Conservation (phyloP, 768 basidiomycete genomes). For the Porpolomopsis calyptriformis region DNA sequence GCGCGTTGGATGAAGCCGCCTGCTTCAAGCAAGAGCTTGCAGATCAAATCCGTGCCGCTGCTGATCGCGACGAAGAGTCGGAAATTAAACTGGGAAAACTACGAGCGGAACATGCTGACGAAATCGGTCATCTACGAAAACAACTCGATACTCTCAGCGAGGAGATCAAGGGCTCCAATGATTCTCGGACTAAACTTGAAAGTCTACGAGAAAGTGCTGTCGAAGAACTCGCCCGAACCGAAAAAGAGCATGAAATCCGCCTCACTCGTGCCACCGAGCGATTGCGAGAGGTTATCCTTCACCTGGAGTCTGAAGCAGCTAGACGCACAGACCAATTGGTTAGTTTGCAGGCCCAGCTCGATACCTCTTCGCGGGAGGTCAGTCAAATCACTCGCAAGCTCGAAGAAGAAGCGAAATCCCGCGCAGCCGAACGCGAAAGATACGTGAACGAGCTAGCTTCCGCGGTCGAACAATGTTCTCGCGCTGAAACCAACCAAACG, state of each 20-base stretch:
- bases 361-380: conserved; percentile 28
- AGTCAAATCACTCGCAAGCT: conserved; percentile 29
- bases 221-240: conserved; percentile 16
- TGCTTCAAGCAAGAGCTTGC: conserved; percentile 23
- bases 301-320: conserved; percentile 6
- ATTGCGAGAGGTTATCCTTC: conserved; percentile 16
- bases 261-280: conserved; percentile 21
- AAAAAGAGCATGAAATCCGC: conserved; percentile 21
- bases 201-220: conserved; percentile 10
- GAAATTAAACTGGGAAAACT: conserved; percentile 12
- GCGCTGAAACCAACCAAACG: conserved; percentile 24
- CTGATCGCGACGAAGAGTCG: conserved; percentile 11
- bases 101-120: conserved; percentile 13
- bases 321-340: background rate
- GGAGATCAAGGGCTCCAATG: background rate
- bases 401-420: conserved; percentile 27
- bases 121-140: conserved; percentile 14
- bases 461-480: conserved; percentile 17
- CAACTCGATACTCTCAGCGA: conserved; percentile 10
- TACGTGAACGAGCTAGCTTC: conserved; percentile 24
- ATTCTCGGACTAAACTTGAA: background rate
- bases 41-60: conserved; percentile 13
- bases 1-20: conserved; percentile 22
- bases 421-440: conserved; percentile 22
- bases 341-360: conserved; percentile 23